Conservation (phyloP, 345 rosid species). For the rapeseed (Brassica napus) region Da-Ae NC_063444.1:51369501-51370000, state of each 20-base stretch:
- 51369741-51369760: conserved; percentile 1
- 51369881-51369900: conserved; percentile 4
- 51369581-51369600: background rate
- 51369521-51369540: conserved; percentile 2
- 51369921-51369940: background rate
- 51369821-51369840: background rate
- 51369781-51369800: background rate
- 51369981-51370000: background rate
- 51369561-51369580: background rate
- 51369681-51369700: background rate
- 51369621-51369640: background rate
- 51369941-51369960: background rate
- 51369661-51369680: background rate
- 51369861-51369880: conserved; percentile 1
- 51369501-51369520: background rate
- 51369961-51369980: background rate
- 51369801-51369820: background rate
- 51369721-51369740: background rate
- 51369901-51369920: background rate
- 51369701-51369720: background rate
- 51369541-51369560: background rate
- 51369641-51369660: background rate
- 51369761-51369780: background rate
- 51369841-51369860: conserved; percentile 1
- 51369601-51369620: background rate